These are phyloP conservation scores for Globisporangium acanthophoron DNA, from an alignment of 352 stramenopile genomes.

Conservation along the genomic window DNA sequence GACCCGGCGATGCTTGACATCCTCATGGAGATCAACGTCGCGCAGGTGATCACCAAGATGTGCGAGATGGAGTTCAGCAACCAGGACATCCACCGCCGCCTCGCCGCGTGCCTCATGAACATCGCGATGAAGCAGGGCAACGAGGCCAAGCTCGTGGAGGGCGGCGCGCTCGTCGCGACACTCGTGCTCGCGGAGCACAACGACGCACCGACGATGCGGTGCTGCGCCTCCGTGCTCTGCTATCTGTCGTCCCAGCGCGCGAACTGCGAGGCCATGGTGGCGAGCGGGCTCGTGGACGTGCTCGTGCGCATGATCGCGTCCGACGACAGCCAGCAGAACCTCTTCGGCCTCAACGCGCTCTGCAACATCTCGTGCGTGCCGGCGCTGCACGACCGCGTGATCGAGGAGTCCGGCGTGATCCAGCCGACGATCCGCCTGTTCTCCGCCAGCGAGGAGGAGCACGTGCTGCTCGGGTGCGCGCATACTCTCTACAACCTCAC, in stretches of 20 bases:
- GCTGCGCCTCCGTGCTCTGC: slow-evolving; percentile 65
- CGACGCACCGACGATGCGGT: slow-evolving; percentile 62
- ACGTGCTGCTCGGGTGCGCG: slow-evolving; percentile 54
- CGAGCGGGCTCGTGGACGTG: slow-evolving; percentile 60
- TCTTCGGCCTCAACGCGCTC: slow-evolving; percentile 68
- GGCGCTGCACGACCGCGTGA: slow-evolving; percentile 54
- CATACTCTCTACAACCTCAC: slow-evolving; percentile 72
- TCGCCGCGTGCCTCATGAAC: slow-evolving; percentile 75
- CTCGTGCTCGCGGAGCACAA: slow-evolving; percentile 68
- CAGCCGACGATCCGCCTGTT: slow-evolving; percentile 51
- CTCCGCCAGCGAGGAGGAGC: slow-evolving; percentile 29
- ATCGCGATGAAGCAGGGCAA: slow-evolving; percentile 49
- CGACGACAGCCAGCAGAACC: slow-evolving; percentile 51
- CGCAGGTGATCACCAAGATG: slow-evolving; percentile 81
- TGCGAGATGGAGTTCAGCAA: slow-evolving; percentile 84
- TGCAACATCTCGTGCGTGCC: slow-evolving; percentile 70
- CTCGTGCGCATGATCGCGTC: slow-evolving; percentile 51
- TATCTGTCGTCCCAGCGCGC: slow-evolving; percentile 55
- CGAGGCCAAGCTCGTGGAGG: slow-evolving; percentile 63
- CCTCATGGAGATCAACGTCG: slow-evolving; percentile 82
- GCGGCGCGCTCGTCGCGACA: slow-evolving; percentile 55
- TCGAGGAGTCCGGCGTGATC: slow-evolving; percentile 53
- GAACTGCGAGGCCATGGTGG: slow-evolving; percentile 75
- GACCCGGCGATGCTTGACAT: slow-evolving; percentile 62
- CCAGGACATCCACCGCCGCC: slow-evolving; percentile 65